These are phyloP conservation scores for Eucalyptus grandis DNA, from an alignment of 345 rosid genomes.

Conservation along the genomic window DNA sequence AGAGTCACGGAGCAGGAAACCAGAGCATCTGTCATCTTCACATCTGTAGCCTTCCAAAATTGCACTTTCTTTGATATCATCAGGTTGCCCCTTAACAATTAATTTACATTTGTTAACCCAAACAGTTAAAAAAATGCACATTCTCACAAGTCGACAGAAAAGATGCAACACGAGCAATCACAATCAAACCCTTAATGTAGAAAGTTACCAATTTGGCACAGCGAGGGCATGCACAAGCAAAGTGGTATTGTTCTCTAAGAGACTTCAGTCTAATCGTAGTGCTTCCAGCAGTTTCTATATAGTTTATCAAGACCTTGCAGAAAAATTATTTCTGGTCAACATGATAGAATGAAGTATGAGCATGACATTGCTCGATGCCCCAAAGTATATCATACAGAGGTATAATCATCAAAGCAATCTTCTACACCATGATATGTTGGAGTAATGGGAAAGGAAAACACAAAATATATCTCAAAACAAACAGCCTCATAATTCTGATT, in stretches of 20 bases:
- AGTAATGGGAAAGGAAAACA: neutral
- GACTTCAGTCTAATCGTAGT: too few relatives aligned
- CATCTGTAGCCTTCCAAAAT: slow-evolving; percentile 86
- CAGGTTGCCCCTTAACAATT: slow-evolving; percentile 46
- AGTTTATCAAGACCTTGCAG: too few relatives aligned
- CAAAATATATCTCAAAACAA: neutral
- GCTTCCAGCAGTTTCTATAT: too few relatives aligned
- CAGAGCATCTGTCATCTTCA: slow-evolving; percentile 47
- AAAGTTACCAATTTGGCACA: neutral
- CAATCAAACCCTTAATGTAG: neutral
- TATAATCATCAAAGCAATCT: too few relatives aligned
- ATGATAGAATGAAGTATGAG: too few relatives aligned
- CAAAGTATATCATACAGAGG: too few relatives aligned
- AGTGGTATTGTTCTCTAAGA: too few relatives aligned
- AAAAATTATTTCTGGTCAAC: too few relatives aligned
- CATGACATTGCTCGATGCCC: too few relatives aligned
- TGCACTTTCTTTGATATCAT: slow-evolving; percentile 81
- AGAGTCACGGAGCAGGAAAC: slow-evolving; percentile 72
- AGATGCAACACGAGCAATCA: neutral
- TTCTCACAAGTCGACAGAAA: neutral
- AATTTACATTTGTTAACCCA: neutral
- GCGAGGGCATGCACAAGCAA: too few relatives aligned
- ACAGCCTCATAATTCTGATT: neutral
- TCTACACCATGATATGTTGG: too few relatives aligned
- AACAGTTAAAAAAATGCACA: neutral